Evolutionary conservation across 495 filamentous ascomycete species (phyloP).

Genomic region (Penicillium parvum): DNA sequence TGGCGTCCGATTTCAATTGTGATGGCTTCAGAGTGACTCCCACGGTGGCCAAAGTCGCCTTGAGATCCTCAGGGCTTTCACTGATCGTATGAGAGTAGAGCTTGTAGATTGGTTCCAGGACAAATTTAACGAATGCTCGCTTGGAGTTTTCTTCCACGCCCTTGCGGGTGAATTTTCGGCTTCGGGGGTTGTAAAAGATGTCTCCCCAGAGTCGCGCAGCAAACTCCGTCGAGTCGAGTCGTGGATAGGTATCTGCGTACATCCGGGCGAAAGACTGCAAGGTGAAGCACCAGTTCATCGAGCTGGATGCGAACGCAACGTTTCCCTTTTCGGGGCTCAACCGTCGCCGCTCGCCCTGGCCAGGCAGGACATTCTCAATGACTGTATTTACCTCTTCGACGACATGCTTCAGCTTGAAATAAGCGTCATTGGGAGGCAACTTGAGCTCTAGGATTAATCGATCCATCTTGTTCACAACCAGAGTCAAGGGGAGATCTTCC

Average conservation of each 20-base stretch:
- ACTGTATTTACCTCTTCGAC: conserved; percentile 96
- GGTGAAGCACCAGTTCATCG: conserved; percentile 96
- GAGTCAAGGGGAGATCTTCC: conserved; percentile 80
- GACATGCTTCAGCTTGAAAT: conserved; percentile 97
- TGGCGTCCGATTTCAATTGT: conserved; percentile 84
- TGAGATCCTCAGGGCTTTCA: conserved; percentile 82
- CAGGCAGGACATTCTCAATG: conserved; percentile 84
- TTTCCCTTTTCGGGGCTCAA: conserved; percentile 96
- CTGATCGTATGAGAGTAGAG: conserved; percentile 94
- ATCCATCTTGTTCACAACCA: conserved; percentile 97
- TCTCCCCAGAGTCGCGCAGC: conserved; percentile 86
- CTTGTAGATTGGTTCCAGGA: conserved; percentile 96
- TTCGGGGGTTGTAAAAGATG: conserved; percentile 89
- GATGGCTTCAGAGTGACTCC: conserved; percentile 86
- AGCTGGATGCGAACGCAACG: conserved; percentile 87
- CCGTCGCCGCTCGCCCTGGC: conserved; percentile 72
- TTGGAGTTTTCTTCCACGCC: conserved; percentile 74
- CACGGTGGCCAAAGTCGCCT: conserved; percentile 70
- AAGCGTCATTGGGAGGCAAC: conserved; percentile 90
- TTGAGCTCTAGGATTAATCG: conserved; percentile 91
- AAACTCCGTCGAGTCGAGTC: conserved; percentile 75
- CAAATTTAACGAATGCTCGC: conserved; percentile 88
- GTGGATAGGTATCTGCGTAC: conserved; percentile 86
- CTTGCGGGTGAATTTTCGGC: conserved; percentile 86
- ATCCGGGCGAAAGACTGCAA: conserved; percentile 89